Conservation (phyloP, 352 stramenopile species). For the Pythium sp. region DNA sequence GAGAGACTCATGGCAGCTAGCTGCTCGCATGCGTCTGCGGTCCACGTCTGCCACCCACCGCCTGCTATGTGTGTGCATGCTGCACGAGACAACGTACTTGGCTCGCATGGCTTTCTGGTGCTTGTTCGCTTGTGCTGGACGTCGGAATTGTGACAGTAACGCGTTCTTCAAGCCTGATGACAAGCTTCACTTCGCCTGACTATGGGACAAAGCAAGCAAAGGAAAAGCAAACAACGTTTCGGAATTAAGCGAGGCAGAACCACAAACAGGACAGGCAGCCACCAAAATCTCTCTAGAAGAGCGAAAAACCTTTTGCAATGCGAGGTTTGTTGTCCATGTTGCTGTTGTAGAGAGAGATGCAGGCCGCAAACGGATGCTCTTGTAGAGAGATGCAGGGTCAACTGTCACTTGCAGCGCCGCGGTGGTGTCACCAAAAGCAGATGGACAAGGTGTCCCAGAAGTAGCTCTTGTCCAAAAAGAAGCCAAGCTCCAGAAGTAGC, state of each 20-base stretch:
- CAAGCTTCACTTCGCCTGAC: slow-evolving; percentile 1
- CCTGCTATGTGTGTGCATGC: background rate
- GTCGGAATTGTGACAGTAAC: slow-evolving; percentile 12
- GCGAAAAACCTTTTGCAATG: background rate
- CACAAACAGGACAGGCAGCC: background rate
- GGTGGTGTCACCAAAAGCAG: background rate
- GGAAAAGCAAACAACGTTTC: background rate
- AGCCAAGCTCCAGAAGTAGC: background rate
- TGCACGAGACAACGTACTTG: slow-evolving; percentile 5
- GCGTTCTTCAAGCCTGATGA: slow-evolving; percentile 11
- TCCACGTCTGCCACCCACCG: background rate
- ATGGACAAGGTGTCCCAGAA: background rate
- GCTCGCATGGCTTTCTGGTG: slow-evolving; percentile 6
- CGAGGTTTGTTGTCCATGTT: background rate
- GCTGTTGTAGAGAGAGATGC: background rate
- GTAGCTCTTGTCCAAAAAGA: background rate
- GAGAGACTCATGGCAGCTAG: no score
- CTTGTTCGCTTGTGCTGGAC: slow-evolving; percentile 1
- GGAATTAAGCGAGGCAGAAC: background rate
- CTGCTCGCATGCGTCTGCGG: no score
- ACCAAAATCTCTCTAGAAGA: slow-evolving; percentile 7
- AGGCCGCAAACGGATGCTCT: background rate
- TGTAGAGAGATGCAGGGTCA: slow-evolving; percentile 3
- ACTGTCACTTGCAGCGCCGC: slow-evolving; percentile 3
- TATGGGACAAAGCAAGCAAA: background rate